Base-by-base conservation (phyloP, 306 rosid species). In the Myrica gale region DNA sequence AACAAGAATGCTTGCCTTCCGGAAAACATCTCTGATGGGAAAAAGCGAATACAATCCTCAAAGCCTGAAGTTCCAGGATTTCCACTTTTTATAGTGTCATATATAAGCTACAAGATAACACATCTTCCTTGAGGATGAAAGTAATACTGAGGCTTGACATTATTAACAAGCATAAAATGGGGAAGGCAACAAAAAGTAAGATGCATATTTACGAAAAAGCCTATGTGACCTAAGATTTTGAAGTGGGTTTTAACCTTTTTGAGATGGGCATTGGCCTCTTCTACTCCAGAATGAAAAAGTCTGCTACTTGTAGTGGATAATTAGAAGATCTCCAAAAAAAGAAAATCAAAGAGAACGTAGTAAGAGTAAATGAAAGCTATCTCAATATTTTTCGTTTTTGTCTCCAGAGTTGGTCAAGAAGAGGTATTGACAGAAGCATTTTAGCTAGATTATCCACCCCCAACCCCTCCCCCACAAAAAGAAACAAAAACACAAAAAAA, bases 61-160 rank as follows among this genome's bases (percentile, higher is more conserved):
- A 94, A 92, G 75, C 93, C 98, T 50, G 97, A 89, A 73, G 97
- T 92, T 81, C 98, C 98, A 69, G 96, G 92, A 77, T 89, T 89
- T 67, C 96, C 97, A 79, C 91, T 85, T 83, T 75, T 82, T 56
- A 92, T 82, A 45, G 97, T 92, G 76, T 94, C 98, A 69, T 89
- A 94, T 53, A 94, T 94, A 71, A 94, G 96, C 98, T 94, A 75
- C 90, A 90, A 78, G 69, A 84, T 54, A 56, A 44, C 74, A 74
- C 37, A 84, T 61, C 67, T 10, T 78, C 69, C 41, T 67, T 84
- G 32, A 85, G 85, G 62, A 80, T 56, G 62, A 39, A 72, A 77
- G 68, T 55, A 62, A 37, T 55, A 52, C 37, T 32, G 37, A 32
- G 37, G 37, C 37, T 50, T 54, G 0, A 43, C 47, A 74, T 82